Evolutionary conservation across 2,329 filamentous ascomycete species (phyloP), one percentile per base, ranked within the genome.

Genomic region (Penicillium digitatum): DNA sequence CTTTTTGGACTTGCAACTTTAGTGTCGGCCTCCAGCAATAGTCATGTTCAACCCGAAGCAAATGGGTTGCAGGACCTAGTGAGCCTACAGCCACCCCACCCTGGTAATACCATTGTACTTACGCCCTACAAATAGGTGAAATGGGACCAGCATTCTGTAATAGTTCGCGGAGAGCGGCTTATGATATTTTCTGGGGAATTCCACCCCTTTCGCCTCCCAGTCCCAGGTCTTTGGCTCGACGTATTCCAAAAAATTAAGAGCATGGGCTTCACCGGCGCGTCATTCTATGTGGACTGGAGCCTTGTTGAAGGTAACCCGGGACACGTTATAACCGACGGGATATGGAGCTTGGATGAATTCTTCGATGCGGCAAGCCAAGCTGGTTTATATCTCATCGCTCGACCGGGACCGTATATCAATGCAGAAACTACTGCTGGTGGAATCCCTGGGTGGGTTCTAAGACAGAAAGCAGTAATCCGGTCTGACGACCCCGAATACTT

Each of bases 161-260:
- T 60, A 57, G 79, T 91, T 51, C 76, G 79, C 49, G 87, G 87
- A 11, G 82, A 90, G 64, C 80, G 87, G 2, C 74, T 88, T 29
- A 82, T 89, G 63, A 78, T 90, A 40, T 89, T 86, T 68, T 85
- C 82, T 14, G 87, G 84, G 14, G 87, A 90, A 64, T 81, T 90
- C 8, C 87, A 90, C 64, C 86, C 87, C 0, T 90, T 80, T 66
- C 74, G 77, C 52, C 72, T 86, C 0, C 83, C 84, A 0, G 83
- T 86, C 1, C 79, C 83, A 1, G 74, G 75, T 45, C 75, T 87
- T 4, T 85, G 86, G 77, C 76, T 88, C 2, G 89, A 92, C 59
- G 69, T 92, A 1, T 87, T 94, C 62, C 86, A 93, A 65, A 94
- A 94, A 72, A 83, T 92, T 67, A 90, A 87, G 70, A 85, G 87